A percentile compares a stretch with the other conserved stretches of the same genome.
Conservation (phyloP, 495 filamentous ascomycete genomes). For the Penicillium steckii region DNA sequence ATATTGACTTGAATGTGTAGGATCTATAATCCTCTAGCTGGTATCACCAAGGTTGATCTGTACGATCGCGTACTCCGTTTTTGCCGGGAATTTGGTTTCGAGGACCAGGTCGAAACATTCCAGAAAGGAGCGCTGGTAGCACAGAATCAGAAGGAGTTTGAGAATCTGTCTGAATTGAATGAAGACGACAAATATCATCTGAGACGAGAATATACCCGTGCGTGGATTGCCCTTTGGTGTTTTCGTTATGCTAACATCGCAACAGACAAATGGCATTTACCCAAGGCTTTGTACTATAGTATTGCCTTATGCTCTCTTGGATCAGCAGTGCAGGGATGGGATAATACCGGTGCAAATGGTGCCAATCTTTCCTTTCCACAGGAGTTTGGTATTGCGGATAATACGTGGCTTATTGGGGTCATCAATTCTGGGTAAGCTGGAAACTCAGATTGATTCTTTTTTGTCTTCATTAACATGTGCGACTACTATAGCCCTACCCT, state of each 20-base stretch:
- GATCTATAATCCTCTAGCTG: conserved; percentile 59
- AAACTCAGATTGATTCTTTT: not conserved
- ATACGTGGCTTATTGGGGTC: conserved; percentile 59
- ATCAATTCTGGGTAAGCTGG: conserved; percentile 47
- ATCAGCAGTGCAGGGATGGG: conserved; percentile 69
- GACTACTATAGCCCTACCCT: conserved; percentile 9
- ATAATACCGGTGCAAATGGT: conserved; percentile 67
- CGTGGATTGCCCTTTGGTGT: not conserved
- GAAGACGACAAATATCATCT: conserved; percentile 52
- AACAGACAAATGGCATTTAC: conserved; percentile 58
- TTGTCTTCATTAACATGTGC: not conserved
- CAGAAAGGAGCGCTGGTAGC: conserved; percentile 60
- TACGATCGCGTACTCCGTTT: conserved; percentile 54
- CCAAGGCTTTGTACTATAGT: conserved; percentile 60
- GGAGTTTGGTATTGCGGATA: conserved; percentile 54
- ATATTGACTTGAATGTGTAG: conserved; percentile 18
- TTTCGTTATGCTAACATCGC: not conserved
- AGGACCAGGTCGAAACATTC: conserved; percentile 44
- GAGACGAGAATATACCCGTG: conserved; percentile 48
- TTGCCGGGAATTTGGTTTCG: conserved; percentile 41
- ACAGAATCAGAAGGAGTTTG: conserved; percentile 53
- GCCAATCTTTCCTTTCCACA: conserved; percentile 60
- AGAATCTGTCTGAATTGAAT: conserved; percentile 53
- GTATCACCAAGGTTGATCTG: conserved; percentile 47
- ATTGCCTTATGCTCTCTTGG: conserved; percentile 67